A percentile compares a stretch with the other conserved stretches of the same genome.
Evolutionary conservation across 2,329 filamentous ascomycete species (phyloP).

Genomic region (Curvularia spicifera): DNA sequence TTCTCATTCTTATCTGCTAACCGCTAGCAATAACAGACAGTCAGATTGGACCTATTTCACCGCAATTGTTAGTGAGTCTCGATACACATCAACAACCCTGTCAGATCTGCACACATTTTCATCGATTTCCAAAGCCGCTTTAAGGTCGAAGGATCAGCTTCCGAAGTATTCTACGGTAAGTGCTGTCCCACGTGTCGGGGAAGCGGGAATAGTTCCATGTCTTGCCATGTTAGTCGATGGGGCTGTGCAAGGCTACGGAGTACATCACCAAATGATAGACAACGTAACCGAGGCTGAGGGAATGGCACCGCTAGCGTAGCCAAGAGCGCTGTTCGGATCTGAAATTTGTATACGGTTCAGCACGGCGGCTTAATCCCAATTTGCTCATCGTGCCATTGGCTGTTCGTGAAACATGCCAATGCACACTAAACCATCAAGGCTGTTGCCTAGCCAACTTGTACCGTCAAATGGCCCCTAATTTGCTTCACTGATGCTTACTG

Average conservation of each 20-base stretch:
- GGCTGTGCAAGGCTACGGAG: not conserved
- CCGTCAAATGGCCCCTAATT: not conserved
- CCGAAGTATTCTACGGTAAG: not conserved
- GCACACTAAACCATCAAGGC: not conserved
- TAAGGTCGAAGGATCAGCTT: not conserved
- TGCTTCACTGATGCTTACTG: not conserved
- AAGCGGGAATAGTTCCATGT: not conserved
- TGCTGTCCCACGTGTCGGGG: not conserved
- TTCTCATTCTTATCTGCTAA: not conserved
- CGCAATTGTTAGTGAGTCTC: not conserved
- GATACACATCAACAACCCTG: not conserved
- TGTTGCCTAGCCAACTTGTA: not conserved
- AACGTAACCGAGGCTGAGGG: not conserved
- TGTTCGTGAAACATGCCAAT: not conserved
- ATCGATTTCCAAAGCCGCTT: not conserved
- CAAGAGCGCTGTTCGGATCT: not conserved
- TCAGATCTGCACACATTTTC: not conserved
- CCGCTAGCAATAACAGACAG: not conserved
- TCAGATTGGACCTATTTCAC: not conserved
- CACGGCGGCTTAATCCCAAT: not conserved
- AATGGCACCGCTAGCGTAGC: not conserved
- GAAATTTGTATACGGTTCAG: not conserved
- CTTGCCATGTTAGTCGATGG: not conserved
- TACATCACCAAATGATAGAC: not conserved
- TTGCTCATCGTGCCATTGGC: not conserved